Evolutionary conservation across 805 yeast genomes (phyloP).

Genomic region (Maudiozyma pseudohumilis): DNA sequence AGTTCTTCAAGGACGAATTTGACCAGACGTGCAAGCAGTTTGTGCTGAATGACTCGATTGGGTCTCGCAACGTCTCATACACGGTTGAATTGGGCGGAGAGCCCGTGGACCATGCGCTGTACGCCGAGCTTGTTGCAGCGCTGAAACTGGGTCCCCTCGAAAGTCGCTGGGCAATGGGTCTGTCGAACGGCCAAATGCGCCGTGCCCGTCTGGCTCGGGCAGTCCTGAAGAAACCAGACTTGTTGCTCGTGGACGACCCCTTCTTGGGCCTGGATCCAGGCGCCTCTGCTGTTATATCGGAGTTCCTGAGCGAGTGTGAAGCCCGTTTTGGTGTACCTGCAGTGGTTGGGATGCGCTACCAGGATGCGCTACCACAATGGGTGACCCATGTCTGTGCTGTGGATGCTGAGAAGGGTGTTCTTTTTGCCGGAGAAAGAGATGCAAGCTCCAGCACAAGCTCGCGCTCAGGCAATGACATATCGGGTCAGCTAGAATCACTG

Average conservation of each 20-base stretch:
- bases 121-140: conserved; percentile 36
- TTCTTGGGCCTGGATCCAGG: conserved; percentile 81
- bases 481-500: conserved; percentile 14
- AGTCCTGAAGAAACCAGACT: conserved; percentile 50
- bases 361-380: conserved; percentile 76
- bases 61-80: conserved; percentile 37
- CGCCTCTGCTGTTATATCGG: conserved; percentile 52
- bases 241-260: conserved; percentile 81
- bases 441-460: too few species aligned
- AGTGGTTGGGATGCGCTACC: conserved; percentile 67
- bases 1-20: conserved; percentile 72
- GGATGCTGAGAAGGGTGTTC: conserved; percentile 40
- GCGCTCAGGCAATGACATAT: conserved; percentile 18
- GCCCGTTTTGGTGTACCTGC: conserved; percentile 30
- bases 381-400: conserved; percentile 60
- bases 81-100: conserved; percentile 22
- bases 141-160: conserved; percentile 49
- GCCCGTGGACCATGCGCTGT: conserved; percentile 28
- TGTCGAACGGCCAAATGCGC: conserved; percentile 90
- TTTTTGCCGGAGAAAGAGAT: conserved; percentile 39
- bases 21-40: conserved; percentile 61
- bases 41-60: conserved; percentile 39
- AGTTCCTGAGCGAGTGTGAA: conserved; percentile 17
- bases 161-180: conserved; percentile 71
- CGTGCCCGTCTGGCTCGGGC: conserved; percentile 80